Base-by-base conservation (phyloP, 2,329 filamentous ascomycete genomes). In the Colletotrichum sojae region DNA sequence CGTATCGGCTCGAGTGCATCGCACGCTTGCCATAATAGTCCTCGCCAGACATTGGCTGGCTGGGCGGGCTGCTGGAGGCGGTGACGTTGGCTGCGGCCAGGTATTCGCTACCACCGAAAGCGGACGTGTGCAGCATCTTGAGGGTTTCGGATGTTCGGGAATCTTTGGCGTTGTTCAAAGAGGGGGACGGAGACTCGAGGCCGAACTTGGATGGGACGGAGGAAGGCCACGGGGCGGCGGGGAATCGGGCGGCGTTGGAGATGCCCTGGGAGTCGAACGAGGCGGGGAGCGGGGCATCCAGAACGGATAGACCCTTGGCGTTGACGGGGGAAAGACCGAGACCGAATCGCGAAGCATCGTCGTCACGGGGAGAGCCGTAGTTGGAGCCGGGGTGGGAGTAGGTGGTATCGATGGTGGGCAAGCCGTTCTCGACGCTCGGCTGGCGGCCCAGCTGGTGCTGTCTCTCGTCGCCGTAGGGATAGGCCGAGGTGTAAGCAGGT, bases 201-300 rank as follows among this genome's bases (percentile, higher is more conserved):
- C 93, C 93, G 75, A 98, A 98, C 75, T 95, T 94, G 59, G 94
- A 93, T 10, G 96, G 96, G 12, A 98, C 93, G 0, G 95, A 98
- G 0, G 95, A 94, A 8, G 95, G 95, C 80, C 97, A 94, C 0
- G 95, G 94, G 0, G 93, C 96, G 39, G 81, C 83, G 18, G 85
- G 85, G 78, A 95, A 94, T 69, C 94, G 90, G 18, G 95, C 95
- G 71, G 94, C 94, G 78, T 95, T 93, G 12, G 95, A 98, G 61
- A 98, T 93, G 57, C 95, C 95, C 76, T 98, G 96, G 75, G 94
- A 97, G 80, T 98, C 96, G 78, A 98, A 98, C 0, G 95, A 98
- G 9, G 95, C 94, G 1, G 96, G 96, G 9, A 98, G 88, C 16
- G 94, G 94, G 2, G 94, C 96, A 82, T 98, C 95, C 71, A 98